Evolutionary conservation across 2,329 filamentous ascomycete genomes (phyloP).

Genomic region (Botrytis elliptica): DNA sequence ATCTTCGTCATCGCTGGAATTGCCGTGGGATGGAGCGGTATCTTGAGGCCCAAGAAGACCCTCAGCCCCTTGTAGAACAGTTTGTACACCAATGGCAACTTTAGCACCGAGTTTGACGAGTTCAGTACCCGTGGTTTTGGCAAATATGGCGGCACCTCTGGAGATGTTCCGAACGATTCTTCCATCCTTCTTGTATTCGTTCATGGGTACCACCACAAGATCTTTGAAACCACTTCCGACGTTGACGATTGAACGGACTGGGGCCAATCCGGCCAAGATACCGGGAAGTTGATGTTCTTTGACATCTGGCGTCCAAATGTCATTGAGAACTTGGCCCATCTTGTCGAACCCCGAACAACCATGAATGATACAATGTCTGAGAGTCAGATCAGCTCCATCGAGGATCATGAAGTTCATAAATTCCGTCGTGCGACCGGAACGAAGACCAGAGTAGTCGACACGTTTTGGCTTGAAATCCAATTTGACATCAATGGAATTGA

Average conservation of each 20-base stretch:
- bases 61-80: slow-evolving; percentile 86
- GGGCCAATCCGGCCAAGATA: slow-evolving; percentile 83
- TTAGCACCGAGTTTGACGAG: slow-evolving; percentile 94
- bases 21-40: slow-evolving; percentile 39
- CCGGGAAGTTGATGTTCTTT: slow-evolving; percentile 84
- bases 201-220: slow-evolving; percentile 83
- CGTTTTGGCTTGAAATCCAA: slow-evolving; percentile 97
- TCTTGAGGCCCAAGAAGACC: slow-evolving; percentile 60
- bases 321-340: slow-evolving; percentile 84
- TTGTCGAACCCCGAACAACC: slow-evolving; percentile 88
- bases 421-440: slow-evolving; percentile 91
- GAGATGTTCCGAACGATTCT: slow-evolving; percentile 87
- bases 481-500: slow-evolving; percentile 78
- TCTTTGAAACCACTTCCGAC: slow-evolving; percentile 85
- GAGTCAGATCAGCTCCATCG: slow-evolving; percentile 80
- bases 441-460: slow-evolving; percentile 90
- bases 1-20: slow-evolving; percentile 64
- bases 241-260: slow-evolving; percentile 86
- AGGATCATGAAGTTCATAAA: slow-evolving; percentile 99
- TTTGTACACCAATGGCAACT: slow-evolving; percentile 90
- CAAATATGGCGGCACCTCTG: slow-evolving; percentile 87
- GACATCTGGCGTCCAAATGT: slow-evolving; percentile 95
- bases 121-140: slow-evolving; percentile 88
- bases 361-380: slow-evolving; percentile 89
- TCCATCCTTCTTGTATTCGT: slow-evolving; percentile 92